Conservation (phyloP, 2,329 filamentous ascomycete species). For the Chlorencoelia australis region DNA sequence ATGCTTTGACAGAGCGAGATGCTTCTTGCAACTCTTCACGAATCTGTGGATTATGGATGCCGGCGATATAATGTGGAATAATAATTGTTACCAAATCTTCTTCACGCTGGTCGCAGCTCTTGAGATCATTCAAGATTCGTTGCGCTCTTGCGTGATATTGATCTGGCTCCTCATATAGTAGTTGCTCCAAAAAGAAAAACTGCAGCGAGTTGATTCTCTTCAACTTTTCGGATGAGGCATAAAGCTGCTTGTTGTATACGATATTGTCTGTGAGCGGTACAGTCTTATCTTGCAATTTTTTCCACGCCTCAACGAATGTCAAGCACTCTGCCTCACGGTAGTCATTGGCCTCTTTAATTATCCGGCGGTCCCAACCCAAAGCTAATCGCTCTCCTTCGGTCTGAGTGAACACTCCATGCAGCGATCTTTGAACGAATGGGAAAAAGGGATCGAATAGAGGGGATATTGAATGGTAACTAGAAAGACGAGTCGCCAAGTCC, state of each 20-base stretch:
- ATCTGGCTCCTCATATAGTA: slow-evolving; percentile 39
- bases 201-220: slow-evolving; percentile 44
- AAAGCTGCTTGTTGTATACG: slow-evolving; percentile 43
- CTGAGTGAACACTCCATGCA: slow-evolving; percentile 43
- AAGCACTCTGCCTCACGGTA: slow-evolving; percentile 30
- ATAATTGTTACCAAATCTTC: slow-evolving; percentile 24
- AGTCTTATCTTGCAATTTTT: slow-evolving; percentile 27
- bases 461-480: slow-evolving; percentile 37
- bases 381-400: slow-evolving; percentile 46
- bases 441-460: slow-evolving; percentile 24
- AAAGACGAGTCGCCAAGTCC: slow-evolving; percentile 35
- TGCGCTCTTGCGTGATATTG: slow-evolving; percentile 39
- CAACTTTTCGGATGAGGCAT: slow-evolving; percentile 37
- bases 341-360: slow-evolving; percentile 28
- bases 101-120: slow-evolving; percentile 14
- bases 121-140: slow-evolving; percentile 31
- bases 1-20: slow-evolving; percentile 15
- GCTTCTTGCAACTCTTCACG: slow-evolving; percentile 31
- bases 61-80: slow-evolving; percentile 39
- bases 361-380: slow-evolving; percentile 34
- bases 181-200: slow-evolving; percentile 43
- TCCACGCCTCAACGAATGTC: slow-evolving; percentile 36
- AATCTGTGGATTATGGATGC: slow-evolving; percentile 39
- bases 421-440: slow-evolving; percentile 31
- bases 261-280: slow-evolving; percentile 34